Percentiles rank a stretch among this genome's conserved stretches.
phyloP scores from a whole-genome alignment of 192 early-diverging fungal genomes.

The Linnemannia elongata region DNA sequence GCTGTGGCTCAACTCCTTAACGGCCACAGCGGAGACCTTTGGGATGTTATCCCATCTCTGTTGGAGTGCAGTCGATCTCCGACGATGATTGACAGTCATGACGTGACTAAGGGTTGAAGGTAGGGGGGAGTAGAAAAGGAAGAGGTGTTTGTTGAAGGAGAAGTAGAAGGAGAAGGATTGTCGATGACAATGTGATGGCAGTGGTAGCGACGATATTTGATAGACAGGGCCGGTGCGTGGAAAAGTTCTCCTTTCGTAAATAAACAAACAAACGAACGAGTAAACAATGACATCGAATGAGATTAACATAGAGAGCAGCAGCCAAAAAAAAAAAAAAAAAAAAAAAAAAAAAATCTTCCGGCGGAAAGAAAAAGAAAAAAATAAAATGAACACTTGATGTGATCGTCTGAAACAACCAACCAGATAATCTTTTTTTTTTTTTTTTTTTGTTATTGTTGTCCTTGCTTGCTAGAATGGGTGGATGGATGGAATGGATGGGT shows the following conservation, averaged over 20 bases:
- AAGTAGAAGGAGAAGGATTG: neutral
- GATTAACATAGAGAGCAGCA: neutral
- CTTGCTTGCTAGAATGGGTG: neutral
- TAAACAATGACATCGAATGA: neutral
- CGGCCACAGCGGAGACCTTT: neutral
- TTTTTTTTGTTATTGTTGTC: neutral
- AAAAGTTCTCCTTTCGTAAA: neutral
- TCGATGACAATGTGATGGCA: neutral
- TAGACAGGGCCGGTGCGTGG: neutral
- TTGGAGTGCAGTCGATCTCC: neutral
- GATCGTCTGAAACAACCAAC: neutral
- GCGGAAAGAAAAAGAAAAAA: neutral
- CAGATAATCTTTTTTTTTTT: conserved; percentile 21
- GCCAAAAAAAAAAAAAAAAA: no score
- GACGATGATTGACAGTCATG: conserved; percentile 2
- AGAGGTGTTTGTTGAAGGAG: neutral
- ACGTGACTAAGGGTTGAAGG: neutral
- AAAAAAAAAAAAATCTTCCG: neutral
- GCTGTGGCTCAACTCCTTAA: neutral
- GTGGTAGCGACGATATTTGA: neutral
- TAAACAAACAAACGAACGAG: neutral
- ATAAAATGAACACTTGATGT: neutral
- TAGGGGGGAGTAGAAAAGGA: neutral
- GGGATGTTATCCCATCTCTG: neutral
- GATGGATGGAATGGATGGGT: neutral